These are phyloP conservation scores for Fusarium abutilonis DNA, from an alignment of 2,329 filamentous ascomycete genomes.

Conservation along the genomic window DNA sequence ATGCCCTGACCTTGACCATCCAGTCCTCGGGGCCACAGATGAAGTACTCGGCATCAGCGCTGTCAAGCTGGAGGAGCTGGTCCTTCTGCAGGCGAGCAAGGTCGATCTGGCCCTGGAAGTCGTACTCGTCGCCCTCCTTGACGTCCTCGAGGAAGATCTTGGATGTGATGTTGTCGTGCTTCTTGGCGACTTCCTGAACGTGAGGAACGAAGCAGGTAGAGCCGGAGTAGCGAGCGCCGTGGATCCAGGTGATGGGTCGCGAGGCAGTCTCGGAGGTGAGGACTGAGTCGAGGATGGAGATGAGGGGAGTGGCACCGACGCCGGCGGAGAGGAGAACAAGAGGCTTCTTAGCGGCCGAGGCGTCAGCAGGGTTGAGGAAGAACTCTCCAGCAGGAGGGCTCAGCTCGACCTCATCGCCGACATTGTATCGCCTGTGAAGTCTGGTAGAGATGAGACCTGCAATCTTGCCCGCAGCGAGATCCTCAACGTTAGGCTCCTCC, in stretches of 20 bases:
- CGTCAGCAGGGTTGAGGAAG: slow-evolving; percentile 62
- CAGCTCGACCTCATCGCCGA: slow-evolving; percentile 64
- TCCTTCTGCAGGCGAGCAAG: slow-evolving; percentile 64
- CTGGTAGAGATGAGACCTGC: slow-evolving; percentile 64
- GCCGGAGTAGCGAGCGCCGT: slow-evolving; percentile 63
- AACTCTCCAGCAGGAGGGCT: slow-evolving; percentile 70
- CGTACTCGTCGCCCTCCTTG: slow-evolving; percentile 64
- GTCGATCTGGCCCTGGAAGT: slow-evolving; percentile 67
- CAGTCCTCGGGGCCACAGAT: slow-evolving; percentile 76
- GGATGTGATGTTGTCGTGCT: slow-evolving; percentile 47
- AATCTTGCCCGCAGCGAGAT: slow-evolving; percentile 49
- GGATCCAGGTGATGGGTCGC: slow-evolving; percentile 69
- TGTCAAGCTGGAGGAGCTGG: slow-evolving; percentile 63
- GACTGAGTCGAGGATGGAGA: slow-evolving; percentile 70
- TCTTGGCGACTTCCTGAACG: slow-evolving; percentile 56
- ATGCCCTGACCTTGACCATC: slow-evolving; percentile 69
- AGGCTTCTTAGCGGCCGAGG: slow-evolving; percentile 58
- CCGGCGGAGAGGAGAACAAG: slow-evolving; percentile 74
- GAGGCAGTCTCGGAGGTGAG: slow-evolving; percentile 44
- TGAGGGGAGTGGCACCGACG: slow-evolving; percentile 73
- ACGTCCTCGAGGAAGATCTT: slow-evolving; percentile 68
- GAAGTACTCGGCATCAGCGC: slow-evolving; percentile 70
- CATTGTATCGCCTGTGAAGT: slow-evolving; percentile 59
- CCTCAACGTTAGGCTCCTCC: slow-evolving; percentile 45
- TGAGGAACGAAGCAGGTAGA: slow-evolving; percentile 66